Percentiles rank a stretch among this genome's conserved stretches.
Conservation (phyloP, 2,329 filamentous ascomycete genomes). For the Daldinia sp. region DNA sequence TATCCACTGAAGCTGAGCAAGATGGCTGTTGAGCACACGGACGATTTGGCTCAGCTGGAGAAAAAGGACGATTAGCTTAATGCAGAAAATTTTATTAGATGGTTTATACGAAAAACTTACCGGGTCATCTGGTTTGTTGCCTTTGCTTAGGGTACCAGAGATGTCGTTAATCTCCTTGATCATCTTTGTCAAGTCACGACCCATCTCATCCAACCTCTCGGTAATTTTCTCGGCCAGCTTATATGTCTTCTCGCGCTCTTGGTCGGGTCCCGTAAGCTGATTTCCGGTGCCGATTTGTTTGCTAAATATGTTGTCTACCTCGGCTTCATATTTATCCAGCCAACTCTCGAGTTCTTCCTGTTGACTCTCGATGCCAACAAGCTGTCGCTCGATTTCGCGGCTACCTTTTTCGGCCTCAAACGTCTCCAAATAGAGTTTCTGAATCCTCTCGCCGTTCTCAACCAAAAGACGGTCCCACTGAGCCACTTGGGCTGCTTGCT, state of each 20-base stretch:
- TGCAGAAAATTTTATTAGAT: background rate
- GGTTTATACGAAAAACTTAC: constrained; percentile 64
- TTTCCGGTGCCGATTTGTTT: constrained; percentile 82
- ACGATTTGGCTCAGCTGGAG: constrained; percentile 91
- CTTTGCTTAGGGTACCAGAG: constrained; percentile 89
- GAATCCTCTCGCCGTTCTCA: constrained; percentile 94
- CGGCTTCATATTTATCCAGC: constrained; percentile 90
- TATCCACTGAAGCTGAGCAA: constrained; percentile 92
- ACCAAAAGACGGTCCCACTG: constrained; percentile 93
- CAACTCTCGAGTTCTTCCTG: constrained; percentile 90
- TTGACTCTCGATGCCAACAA: constrained; percentile 89
- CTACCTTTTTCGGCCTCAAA: constrained; percentile 95
- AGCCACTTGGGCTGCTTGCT: constrained; percentile 87
- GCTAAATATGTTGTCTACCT: constrained; percentile 89
- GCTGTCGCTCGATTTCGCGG: constrained; percentile 91
- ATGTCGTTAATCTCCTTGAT: constrained; percentile 98
- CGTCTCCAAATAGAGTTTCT: constrained; percentile 90
- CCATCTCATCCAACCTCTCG: constrained; percentile 92
- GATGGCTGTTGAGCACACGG: constrained; percentile 91
- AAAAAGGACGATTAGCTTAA: constrained; percentile 39
- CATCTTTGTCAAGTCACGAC: constrained; percentile 92
- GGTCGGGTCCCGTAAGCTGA: constrained; percentile 86
- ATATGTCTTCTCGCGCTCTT: constrained; percentile 95
- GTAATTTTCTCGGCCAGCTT: constrained; percentile 94
- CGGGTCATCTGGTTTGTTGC: constrained; percentile 86